These are phyloP conservation scores for Blastobotrys americana DNA, from an alignment of 805 yeast genomes.

Conservation along the genomic window DNA sequence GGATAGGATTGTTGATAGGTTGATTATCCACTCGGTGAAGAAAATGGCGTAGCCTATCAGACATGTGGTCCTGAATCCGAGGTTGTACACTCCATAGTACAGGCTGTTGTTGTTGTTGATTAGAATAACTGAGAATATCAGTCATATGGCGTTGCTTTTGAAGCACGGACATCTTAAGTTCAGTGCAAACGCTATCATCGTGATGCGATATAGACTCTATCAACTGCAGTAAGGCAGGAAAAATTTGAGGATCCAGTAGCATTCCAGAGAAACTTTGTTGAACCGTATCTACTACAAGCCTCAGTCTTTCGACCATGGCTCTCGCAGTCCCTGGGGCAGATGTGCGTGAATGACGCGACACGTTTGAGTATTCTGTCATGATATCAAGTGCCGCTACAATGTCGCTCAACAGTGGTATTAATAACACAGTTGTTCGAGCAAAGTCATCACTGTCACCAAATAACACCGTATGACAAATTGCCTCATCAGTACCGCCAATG, in stretches of 20 bases:
- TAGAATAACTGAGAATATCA: constrained; percentile 30
- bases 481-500: constrained; percentile 55
- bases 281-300: constrained; percentile 48
- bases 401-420: constrained; percentile 51
- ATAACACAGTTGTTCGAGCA: constrained; percentile 38
- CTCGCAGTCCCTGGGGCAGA: constrained; percentile 26
- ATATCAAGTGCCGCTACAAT: constrained; percentile 38
- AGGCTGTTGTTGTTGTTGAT: constrained; percentile 16
- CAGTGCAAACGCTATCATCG: constrained; percentile 44
- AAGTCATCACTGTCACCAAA: constrained; percentile 42
- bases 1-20: neutral
- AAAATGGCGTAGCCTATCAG: constrained; percentile 20
- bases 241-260: constrained; percentile 55
- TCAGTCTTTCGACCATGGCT: constrained; percentile 44
- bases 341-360: constrained; percentile 14
- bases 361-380: constrained; percentile 37
- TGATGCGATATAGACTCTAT: constrained; percentile 42
- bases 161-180: constrained; percentile 47
- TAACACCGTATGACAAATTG: constrained; percentile 67
- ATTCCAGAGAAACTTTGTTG: constrained; percentile 59
- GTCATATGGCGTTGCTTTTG: constrained; percentile 43
- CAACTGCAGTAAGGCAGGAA: constrained; percentile 49
- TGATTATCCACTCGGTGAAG: constrained; percentile 16
- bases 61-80: constrained; percentile 14
- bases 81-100: constrained; percentile 22